phyloP scores from a whole-genome alignment of 164 flowering plant species.

The Magnolia sinica region DNA sequence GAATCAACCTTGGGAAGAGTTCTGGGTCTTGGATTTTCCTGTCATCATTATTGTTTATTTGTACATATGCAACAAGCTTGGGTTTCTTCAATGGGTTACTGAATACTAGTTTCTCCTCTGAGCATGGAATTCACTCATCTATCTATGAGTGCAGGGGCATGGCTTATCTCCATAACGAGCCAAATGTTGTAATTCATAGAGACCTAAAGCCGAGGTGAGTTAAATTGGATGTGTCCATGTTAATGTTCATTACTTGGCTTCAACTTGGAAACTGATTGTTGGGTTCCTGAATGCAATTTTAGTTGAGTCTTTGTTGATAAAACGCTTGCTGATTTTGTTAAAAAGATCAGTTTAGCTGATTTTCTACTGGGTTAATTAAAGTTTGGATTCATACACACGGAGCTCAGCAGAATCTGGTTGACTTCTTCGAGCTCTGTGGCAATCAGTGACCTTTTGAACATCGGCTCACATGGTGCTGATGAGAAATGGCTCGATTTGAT shows the following conservation, averaged over 20 bases:
- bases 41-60: not conserved
- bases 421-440: not conserved
- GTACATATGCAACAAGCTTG: not conserved
- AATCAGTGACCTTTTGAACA: not conserved
- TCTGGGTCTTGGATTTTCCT: not conserved
- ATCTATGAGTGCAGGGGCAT: conserved; percentile 64
- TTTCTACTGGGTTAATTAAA: too few relatives aligned
- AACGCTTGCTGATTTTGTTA: too few relatives aligned
- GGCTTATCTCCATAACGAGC: conserved; percentile 98
- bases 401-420: not conserved
- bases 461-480: not conserved
- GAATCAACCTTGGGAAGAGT: not conserved
- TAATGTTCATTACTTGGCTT: not conserved
- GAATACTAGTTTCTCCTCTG: not conserved
- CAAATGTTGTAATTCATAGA: conserved; percentile 91
- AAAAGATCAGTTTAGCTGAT: too few relatives aligned
- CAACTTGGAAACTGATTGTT: not conserved
- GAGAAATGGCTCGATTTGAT: not conserved
- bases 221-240: too few relatives aligned
- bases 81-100: not conserved
- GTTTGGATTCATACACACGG: not conserved
- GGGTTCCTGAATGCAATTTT: not conserved
- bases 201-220: conserved; percentile 95
- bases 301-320: too few relatives aligned
- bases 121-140: not conserved